These are phyloP conservation scores for Keithomyces neogunnii DNA, from an alignment of 2,329 filamentous ascomycete species.

Conservation along the genomic window DNA sequence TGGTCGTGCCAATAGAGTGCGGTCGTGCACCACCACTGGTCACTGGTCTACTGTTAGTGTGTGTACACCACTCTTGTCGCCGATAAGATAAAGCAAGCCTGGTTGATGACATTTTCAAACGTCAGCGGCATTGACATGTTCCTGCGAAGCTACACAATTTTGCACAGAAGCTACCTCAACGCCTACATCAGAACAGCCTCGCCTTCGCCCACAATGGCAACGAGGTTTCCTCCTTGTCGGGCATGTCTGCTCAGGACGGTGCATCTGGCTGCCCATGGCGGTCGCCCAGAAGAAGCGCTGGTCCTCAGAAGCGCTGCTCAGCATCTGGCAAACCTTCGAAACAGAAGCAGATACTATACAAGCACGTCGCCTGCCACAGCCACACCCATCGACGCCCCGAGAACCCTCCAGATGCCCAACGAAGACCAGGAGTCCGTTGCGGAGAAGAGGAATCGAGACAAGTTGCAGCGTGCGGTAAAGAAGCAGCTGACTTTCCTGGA, in stretches of 20 bases:
- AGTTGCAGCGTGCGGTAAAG: slow-evolving; percentile 30
- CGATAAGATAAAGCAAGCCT: slow-evolving; percentile 10
- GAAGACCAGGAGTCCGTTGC: slow-evolving; percentile 4
- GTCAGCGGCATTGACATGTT: too few relatives aligned
- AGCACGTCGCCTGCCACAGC: slow-evolving; percentile 4
- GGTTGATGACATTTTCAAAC: too few relatives aligned
- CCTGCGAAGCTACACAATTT: too few relatives aligned
- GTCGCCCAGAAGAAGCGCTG: background rate
- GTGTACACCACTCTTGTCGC: background rate
- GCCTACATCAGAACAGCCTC: background rate
- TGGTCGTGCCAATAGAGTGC: background rate
- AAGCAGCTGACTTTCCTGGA: slow-evolving; percentile 54
- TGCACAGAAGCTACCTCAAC: too few relatives aligned
- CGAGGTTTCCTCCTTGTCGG: slow-evolving; percentile 17
- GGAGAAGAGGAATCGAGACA: slow-evolving; percentile 15
- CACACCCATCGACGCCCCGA: slow-evolving; percentile 14
- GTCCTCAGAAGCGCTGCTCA: background rate
- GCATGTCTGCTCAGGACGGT: slow-evolving; percentile 19
- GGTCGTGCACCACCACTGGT: background rate
- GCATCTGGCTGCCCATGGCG: slow-evolving; percentile 8
- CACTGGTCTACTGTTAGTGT: too few relatives aligned
- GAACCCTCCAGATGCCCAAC: slow-evolving; percentile 12
- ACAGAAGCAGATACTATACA: slow-evolving; percentile 9
- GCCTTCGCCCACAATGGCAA: slow-evolving; percentile 14
- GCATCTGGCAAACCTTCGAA: slow-evolving; percentile 1